Evolutionary conservation across 192 early-diverging fungal genomes (phyloP).

Genomic region (Geranomyces variabilis): DNA sequence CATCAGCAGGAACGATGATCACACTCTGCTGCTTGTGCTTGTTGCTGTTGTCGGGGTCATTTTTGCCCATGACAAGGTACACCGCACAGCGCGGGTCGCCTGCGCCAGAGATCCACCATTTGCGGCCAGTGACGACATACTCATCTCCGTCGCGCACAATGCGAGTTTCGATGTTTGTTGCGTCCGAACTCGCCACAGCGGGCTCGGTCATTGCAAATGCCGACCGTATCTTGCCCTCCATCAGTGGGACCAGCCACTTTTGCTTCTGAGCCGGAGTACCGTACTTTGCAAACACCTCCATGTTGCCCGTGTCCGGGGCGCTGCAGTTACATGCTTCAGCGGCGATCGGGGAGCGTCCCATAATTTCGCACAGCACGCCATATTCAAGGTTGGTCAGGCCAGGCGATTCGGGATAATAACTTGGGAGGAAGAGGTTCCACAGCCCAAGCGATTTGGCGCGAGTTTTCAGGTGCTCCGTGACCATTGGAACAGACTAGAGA

Average conservation of each 20-base stretch:
- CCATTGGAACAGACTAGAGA: constrained; percentile 70
- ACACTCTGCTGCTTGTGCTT: constrained; percentile 88
- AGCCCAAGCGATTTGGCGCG: constrained; percentile 86
- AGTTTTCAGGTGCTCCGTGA: constrained; percentile 87
- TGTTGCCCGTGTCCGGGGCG: constrained; percentile 98
- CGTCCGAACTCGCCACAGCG: constrained; percentile 93
- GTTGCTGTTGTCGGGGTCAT: constrained; percentile 57
- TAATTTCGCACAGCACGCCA: constrained; percentile 86
- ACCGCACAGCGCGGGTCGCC: constrained; percentile 92
- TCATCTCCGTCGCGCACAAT: constrained; percentile 57
- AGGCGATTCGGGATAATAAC: constrained; percentile 78
- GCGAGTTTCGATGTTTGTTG: constrained; percentile 90
- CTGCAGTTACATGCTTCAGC: constrained; percentile 88
- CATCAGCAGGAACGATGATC: constrained; percentile 82
- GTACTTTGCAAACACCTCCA: constrained; percentile 97
- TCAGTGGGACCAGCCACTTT: constrained; percentile 69
- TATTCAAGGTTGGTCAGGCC: constrained; percentile 96
- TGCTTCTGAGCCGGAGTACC: constrained; percentile 83
- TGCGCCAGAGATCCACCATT: constrained; percentile 99
- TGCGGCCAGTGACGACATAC: constrained; percentile 65
- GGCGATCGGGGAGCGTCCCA: constrained; percentile 81
- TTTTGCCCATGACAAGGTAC: constrained; percentile 93
- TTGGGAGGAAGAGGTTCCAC: constrained; percentile 94
- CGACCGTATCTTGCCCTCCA: constrained; percentile 91
- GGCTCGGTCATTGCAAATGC: constrained; percentile 99